A percentile compares a stretch with the other conserved stretches of the same genome.
Evolutionary conservation across 2,329 filamentous ascomycete species (phyloP).

Genomic region (Colletotrichum destructivum): DNA sequence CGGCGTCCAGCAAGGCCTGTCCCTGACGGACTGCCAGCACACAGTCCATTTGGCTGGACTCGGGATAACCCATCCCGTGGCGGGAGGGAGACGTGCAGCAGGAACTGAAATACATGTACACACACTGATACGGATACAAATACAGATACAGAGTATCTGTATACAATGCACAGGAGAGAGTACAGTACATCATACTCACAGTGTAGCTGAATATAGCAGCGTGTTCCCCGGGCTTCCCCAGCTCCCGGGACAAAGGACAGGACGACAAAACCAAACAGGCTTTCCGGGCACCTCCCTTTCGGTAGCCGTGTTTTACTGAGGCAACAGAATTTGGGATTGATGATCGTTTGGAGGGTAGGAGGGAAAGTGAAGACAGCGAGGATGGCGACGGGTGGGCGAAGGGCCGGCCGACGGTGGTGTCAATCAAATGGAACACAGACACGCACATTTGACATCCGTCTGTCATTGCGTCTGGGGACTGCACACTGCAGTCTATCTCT

Average conservation of each 20-base stretch:
- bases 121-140: too few species aligned
- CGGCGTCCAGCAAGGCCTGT: not conserved
- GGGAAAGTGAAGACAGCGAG: not conserved
- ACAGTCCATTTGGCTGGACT: conserved; percentile 1
- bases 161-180: too few species aligned
- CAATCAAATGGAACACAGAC: not conserved
- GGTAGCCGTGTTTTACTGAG: conserved; percentile 39
- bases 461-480: not conserved
- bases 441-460: not conserved
- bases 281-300: conserved; percentile 22
- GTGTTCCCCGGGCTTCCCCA: conserved; percentile 22
- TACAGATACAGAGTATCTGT: too few species aligned
- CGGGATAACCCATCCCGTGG: conserved; percentile 31
- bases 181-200: too few species aligned
- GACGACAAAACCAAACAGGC: conserved; percentile 15
- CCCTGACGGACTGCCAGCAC: conserved; percentile 13
- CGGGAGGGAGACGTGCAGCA: conserved; percentile 18
- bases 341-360: not conserved
- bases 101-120: not conserved
- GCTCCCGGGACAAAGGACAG: conserved; percentile 1
- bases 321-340: conserved; percentile 22
- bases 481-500: not conserved
- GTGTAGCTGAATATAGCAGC: conserved; percentile 17
- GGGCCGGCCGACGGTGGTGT: not conserved
- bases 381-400: too few species aligned